A percentile compares a stretch with the other conserved stretches of the same genome.
Evolutionary conservation across 2,329 filamentous ascomycete species (phyloP).

Genomic region (Hyphodiscus sp.): DNA sequence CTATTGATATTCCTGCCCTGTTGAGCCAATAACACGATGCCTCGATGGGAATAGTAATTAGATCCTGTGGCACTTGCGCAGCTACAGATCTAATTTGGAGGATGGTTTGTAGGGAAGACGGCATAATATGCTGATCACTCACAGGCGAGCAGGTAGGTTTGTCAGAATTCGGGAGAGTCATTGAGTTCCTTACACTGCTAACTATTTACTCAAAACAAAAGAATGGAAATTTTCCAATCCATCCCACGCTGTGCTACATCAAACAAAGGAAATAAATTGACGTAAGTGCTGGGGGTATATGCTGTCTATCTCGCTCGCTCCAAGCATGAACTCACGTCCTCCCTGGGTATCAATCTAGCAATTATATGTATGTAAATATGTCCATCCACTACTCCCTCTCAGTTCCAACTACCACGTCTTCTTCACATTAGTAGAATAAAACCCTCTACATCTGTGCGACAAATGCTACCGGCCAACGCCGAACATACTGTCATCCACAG

Average conservation of each 20-base stretch:
- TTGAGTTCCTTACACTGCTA: neutral
- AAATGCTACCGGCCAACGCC: slow-evolving; percentile 2
- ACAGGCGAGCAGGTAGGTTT: no score
- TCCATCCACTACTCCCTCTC: neutral
- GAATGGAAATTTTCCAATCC: neutral
- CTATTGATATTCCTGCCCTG: slow-evolving; percentile 4
- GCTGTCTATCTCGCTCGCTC: neutral
- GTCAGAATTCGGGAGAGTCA: neutral
- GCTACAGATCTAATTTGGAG: no score
- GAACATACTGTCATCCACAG: slow-evolving; percentile 13
- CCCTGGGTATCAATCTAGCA: slow-evolving; percentile 26
- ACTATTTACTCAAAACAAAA: neutral
- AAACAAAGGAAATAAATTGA: neutral
- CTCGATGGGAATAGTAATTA: no score
- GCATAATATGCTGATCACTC: no score
- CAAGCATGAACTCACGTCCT: slow-evolving; percentile 8
- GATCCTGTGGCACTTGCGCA: no score
- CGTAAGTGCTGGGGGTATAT: neutral
- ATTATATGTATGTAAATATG: neutral
- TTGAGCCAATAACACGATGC: no score
- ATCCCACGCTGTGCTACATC: neutral
- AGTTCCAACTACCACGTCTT: neutral
- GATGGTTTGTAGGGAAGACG: neutral
- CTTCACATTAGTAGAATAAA: neutral
- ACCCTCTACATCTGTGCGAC: neutral